phyloP scores from a whole-genome alignment of 1,284 basidiomycete genomes.

The Papiliotrema nemorosa region DNA sequence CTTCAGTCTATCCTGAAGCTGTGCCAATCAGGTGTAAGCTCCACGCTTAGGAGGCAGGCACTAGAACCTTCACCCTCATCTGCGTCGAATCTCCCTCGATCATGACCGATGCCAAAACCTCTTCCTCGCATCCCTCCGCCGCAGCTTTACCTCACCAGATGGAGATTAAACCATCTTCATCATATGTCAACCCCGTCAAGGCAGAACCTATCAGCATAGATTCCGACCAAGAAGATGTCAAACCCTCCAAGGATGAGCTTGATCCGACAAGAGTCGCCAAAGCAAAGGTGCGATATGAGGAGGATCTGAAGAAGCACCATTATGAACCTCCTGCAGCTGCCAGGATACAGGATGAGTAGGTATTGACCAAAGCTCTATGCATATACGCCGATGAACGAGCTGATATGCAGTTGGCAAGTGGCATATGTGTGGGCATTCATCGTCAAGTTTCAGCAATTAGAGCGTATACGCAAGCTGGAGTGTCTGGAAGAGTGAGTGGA shows the following conservation, averaged over 20 bases:
- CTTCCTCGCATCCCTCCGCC: too few species aligned
- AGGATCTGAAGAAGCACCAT: conserved; percentile 28
- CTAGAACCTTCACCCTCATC: too few species aligned
- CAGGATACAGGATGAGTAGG: conserved; percentile 38
- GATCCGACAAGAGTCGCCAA: conserved; percentile 10
- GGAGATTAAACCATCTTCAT: neutral
- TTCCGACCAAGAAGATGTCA: conserved; percentile 3
- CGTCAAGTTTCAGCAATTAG: conserved; percentile 35
- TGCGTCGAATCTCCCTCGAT: neutral
- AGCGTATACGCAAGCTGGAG: conserved; percentile 32
- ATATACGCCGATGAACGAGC: neutral
- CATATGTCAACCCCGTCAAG: neutral
- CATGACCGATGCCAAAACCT: neutral
- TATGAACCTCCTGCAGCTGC: conserved; percentile 20
- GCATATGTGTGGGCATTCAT: conserved; percentile 47
- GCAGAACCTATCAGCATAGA: neutral
- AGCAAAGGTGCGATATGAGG: conserved; percentile 26
- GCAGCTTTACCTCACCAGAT: neutral
- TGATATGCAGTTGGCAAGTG: conserved; percentile 40
- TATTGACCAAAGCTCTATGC: conserved; percentile 1
- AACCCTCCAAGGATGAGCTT: neutral
- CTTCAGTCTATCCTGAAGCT: neutral
- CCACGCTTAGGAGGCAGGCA: too few species aligned
- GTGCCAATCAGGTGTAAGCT: too few species aligned
- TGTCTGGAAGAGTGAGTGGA: conserved; percentile 39